Evolutionary conservation across 2,329 filamentous ascomycete species (phyloP).

Genomic region (Orbilia ellipsospora): DNA sequence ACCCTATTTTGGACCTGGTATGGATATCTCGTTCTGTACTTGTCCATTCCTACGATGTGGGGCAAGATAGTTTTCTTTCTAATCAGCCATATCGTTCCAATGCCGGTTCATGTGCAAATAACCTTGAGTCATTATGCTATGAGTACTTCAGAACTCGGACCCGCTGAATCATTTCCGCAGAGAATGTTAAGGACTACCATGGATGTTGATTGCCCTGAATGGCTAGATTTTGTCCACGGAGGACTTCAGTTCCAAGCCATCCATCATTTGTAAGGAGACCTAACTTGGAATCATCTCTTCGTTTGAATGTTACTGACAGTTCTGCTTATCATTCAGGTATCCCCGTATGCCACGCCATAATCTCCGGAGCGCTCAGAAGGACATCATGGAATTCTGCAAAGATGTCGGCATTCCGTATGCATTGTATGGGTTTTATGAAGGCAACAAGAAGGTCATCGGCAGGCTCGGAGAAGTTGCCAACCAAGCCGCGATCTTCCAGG

Average conservation of each 20-base stretch:
- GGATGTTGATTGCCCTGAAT: conserved; percentile 87
- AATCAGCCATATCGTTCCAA: conserved; percentile 81
- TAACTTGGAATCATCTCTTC: neutral
- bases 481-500: conserved; percentile 80
- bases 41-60: conserved; percentile 74
- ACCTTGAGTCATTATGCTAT: conserved; percentile 93
- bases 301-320: conserved; percentile 2
- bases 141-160: conserved; percentile 87
- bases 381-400: conserved; percentile 82
- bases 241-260: conserved; percentile 81
- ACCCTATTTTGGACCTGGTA: conserved; percentile 88
- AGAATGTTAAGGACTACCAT: conserved; percentile 93
- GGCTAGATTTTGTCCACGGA: conserved; percentile 90
- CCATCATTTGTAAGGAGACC: conserved; percentile 57
- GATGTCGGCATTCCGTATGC: conserved; percentile 87
- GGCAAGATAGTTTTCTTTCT: conserved; percentile 79
- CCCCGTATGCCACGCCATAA: conserved; percentile 87
- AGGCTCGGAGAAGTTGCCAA: conserved; percentile 80
- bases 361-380: conserved; percentile 76
- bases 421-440: conserved; percentile 83
- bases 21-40: conserved; percentile 81
- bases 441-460: conserved; percentile 82
- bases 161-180: conserved; percentile 86
- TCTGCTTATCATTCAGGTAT: conserved; percentile 59
- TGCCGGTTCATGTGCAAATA: conserved; percentile 87